Percentiles rank a stretch among this genome's conserved stretches.
phyloP scores from a whole-genome alignment of 495 filamentous ascomycete genomes.

The Xylaria curta region DNA sequence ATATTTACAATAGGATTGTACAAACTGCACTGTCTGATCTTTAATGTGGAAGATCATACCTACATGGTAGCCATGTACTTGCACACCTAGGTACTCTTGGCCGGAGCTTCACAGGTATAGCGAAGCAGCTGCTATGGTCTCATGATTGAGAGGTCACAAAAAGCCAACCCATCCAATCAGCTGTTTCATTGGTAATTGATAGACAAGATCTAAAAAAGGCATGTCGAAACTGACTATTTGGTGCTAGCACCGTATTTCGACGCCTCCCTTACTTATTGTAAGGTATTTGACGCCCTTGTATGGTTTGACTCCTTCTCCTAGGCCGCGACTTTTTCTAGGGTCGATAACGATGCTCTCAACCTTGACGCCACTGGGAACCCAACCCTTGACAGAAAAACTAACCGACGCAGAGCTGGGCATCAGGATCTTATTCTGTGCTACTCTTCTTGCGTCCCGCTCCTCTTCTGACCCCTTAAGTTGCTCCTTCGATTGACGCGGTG shows the following conservation, averaged over 20 bases:
- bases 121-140: not conserved
- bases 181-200: not conserved
- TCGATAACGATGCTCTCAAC: constrained; percentile 90
- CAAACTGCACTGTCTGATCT: not conserved
- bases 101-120: not conserved
- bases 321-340: constrained; percentile 79
- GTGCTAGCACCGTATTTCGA: constrained; percentile 74
- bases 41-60: not conserved
- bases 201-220: not conserved
- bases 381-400: constrained; percentile 91
- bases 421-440: constrained; percentile 75
- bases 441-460: constrained; percentile 57
- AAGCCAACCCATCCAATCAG: not conserved
- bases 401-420: constrained; percentile 91
- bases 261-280: constrained; percentile 82
- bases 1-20: not conserved
- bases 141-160: not conserved
- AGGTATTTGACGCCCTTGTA: constrained; percentile 99
- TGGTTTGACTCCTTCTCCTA: constrained; percentile 88
- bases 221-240: not conserved
- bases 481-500: constrained; percentile 46
- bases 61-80: not conserved
- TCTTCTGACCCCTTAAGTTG: constrained; percentile 48
- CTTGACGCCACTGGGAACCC: constrained; percentile 91
- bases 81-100: not conserved